Conservation (phyloP, 139 green algal species). For the Ostreobium quekettii region DNA sequence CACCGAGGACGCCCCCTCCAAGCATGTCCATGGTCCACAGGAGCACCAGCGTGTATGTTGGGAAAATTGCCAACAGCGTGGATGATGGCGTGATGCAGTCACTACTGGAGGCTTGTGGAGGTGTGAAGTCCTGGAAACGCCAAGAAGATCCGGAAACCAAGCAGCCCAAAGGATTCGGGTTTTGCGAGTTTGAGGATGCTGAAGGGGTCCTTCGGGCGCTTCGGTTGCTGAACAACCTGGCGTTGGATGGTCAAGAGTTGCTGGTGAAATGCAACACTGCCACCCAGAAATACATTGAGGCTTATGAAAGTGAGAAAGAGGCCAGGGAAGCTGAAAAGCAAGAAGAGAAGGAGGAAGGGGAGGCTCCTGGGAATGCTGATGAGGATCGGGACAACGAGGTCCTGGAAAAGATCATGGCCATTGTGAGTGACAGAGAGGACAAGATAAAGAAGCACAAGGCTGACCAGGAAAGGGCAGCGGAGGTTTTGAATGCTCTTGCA, state of each 20-base stretch:
- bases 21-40: too few relatives aligned
- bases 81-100: conserved; percentile 46
- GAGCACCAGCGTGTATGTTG: conserved; percentile 67
- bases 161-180: conserved; percentile 81
- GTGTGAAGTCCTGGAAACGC: conserved; percentile 78
- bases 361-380: conserved; percentile 11
- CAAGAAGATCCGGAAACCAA: conserved; percentile 63
- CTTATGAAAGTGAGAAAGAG: conserved; percentile 32
- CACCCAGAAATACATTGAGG: conserved; percentile 52
- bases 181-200: conserved; percentile 69
- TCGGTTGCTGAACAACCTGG: conserved; percentile 51
- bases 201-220: conserved; percentile 49
- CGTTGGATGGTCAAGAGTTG: conserved; percentile 75
- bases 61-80: conserved; percentile 78
- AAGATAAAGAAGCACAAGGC: neutral
- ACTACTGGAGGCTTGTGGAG: conserved; percentile 76
- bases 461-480: conserved; percentile 1
- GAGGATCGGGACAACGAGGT: conserved; percentile 33
- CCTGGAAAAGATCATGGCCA: conserved; percentile 49
- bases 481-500: too few relatives aligned
- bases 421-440: conserved; percentile 40
- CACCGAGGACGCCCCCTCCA: too few relatives aligned
- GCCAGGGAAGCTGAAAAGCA: conserved; percentile 21
- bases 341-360: conserved; percentile 29
- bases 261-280: conserved; percentile 73